A percentile compares a stretch with the other conserved stretches of the same genome.
These are phyloP conservation scores for Paragyromitra xinjiangensis DNA, from an alignment of 495 filamentous ascomycete genomes.

Conservation along the genomic window DNA sequence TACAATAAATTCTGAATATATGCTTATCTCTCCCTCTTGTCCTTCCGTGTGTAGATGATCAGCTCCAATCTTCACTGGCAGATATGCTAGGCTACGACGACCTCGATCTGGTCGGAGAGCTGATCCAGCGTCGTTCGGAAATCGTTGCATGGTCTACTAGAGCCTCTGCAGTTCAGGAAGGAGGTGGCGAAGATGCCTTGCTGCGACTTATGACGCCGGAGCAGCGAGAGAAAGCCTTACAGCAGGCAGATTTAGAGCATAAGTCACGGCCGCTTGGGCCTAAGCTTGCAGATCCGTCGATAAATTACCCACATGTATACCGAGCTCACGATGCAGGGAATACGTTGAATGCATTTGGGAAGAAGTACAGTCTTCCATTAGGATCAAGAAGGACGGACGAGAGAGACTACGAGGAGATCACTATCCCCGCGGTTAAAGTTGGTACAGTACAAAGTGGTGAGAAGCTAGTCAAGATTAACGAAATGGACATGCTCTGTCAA, in stretches of 20 bases:
- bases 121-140: constrained; percentile 76
- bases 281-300: constrained; percentile 59
- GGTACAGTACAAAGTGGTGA: constrained; percentile 74
- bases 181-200: constrained; percentile 63
- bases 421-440: constrained; percentile 82
- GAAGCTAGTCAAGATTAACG: constrained; percentile 77
- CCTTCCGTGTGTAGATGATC: constrained; percentile 69
- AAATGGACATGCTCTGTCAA: constrained; percentile 87
- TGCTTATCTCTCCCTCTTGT: not conserved
- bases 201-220: constrained; percentile 74
- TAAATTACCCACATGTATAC: constrained; percentile 92
- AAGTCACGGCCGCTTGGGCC: constrained; percentile 76
- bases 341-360: constrained; percentile 75
- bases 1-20: constrained; percentile 64
- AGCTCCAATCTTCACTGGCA: constrained; percentile 85
- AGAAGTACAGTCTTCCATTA: constrained; percentile 76
- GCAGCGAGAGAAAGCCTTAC: constrained; percentile 79
- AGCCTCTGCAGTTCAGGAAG: constrained; percentile 15
- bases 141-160: constrained; percentile 61
- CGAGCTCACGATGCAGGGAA: constrained; percentile 82
- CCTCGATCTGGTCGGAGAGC: constrained; percentile 84
- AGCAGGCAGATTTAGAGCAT: constrained; percentile 78
- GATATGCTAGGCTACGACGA: constrained; percentile 94
- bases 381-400: constrained; percentile 70
- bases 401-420: constrained; percentile 85